Conservation (phyloP, 257 asterid species). For the Przewalskia tangutica region DNA sequence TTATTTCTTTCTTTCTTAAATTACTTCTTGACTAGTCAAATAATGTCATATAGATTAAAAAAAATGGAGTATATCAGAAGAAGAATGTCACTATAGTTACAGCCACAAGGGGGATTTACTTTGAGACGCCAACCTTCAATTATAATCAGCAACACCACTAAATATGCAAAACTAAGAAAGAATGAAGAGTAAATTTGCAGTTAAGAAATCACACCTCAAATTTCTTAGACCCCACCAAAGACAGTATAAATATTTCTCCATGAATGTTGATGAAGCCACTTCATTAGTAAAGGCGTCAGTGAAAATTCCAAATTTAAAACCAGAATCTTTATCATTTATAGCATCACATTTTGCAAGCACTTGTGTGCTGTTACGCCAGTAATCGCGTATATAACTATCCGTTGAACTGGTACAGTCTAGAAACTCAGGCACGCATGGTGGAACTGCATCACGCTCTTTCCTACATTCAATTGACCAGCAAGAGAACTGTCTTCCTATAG, state of each 20-base stretch:
- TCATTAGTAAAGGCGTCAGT: slow-evolving; percentile 79
- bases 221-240: slow-evolving; percentile 99
- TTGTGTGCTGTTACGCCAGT: slow-evolving; percentile 58
- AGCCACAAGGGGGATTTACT: background rate
- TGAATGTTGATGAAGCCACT: slow-evolving; percentile 64
- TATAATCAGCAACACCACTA: background rate
- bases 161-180: background rate
- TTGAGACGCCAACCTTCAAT: background rate
- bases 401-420: slow-evolving; percentile 42
- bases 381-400: slow-evolving; percentile 13
- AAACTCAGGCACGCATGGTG: slow-evolving; percentile 41
- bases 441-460: slow-evolving; percentile 25
- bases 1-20: background rate
- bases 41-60: background rate
- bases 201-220: slow-evolving; percentile 47
- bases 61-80: background rate
- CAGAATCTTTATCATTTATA: slow-evolving; percentile 54
- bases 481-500: slow-evolving; percentile 78
- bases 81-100: background rate
- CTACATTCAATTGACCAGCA: slow-evolving; percentile 66
- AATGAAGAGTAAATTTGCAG: background rate
- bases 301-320: slow-evolving; percentile 90
- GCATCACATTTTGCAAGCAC: slow-evolving; percentile 61
- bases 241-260: slow-evolving; percentile 73
- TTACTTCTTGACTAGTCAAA: background rate